Evolutionary conservation across 2,329 filamentous ascomycete genomes (phyloP).

Genomic region (Pseudogymnoascus sp.): DNA sequence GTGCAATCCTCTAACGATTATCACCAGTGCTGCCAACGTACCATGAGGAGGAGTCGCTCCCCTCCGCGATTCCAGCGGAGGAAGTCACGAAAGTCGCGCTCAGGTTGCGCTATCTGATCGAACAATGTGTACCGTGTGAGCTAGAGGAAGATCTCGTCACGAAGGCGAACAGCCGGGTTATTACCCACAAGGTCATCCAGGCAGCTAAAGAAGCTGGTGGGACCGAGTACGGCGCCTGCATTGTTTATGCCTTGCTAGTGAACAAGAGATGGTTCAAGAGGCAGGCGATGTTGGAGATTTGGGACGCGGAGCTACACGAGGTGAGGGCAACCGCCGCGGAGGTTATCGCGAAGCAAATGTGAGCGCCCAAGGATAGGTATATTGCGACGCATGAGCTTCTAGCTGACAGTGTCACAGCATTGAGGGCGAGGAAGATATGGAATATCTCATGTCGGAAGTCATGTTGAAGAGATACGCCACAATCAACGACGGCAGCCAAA

Average conservation of each 20-base stretch:
- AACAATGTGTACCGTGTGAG: slow-evolving; percentile 84
- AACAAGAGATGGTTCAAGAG: slow-evolving; percentile 63
- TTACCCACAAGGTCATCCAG: slow-evolving; percentile 69
- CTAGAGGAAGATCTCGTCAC: slow-evolving; percentile 69
- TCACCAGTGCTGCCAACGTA: slow-evolving; percentile 56
- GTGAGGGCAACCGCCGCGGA: slow-evolving; percentile 77
- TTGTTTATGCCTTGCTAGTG: slow-evolving; percentile 39
- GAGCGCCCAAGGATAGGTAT: slow-evolving; percentile 19
- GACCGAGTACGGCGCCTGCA: slow-evolving; percentile 63
- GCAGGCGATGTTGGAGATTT: slow-evolving; percentile 74
- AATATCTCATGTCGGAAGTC: slow-evolving; percentile 71
- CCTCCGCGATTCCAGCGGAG: slow-evolving; percentile 62
- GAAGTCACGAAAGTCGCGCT: slow-evolving; percentile 87
- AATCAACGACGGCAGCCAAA: slow-evolving; percentile 60
- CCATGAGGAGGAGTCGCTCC: slow-evolving; percentile 46
- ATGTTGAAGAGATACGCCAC: slow-evolving; percentile 86
- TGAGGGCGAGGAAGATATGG: slow-evolving; percentile 70
- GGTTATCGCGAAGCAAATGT: slow-evolving; percentile 76
- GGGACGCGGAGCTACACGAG: slow-evolving; percentile 80
- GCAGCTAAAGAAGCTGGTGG: slow-evolving; percentile 79
- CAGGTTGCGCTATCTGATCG: slow-evolving; percentile 81
- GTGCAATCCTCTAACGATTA: background rate
- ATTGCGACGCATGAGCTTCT: background rate
- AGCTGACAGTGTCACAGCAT: slow-evolving; percentile 46
- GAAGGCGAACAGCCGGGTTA: slow-evolving; percentile 72